phyloP scores from a whole-genome alignment of 83 land plant species.

The Diphasiastrum complanatum region DNA sequence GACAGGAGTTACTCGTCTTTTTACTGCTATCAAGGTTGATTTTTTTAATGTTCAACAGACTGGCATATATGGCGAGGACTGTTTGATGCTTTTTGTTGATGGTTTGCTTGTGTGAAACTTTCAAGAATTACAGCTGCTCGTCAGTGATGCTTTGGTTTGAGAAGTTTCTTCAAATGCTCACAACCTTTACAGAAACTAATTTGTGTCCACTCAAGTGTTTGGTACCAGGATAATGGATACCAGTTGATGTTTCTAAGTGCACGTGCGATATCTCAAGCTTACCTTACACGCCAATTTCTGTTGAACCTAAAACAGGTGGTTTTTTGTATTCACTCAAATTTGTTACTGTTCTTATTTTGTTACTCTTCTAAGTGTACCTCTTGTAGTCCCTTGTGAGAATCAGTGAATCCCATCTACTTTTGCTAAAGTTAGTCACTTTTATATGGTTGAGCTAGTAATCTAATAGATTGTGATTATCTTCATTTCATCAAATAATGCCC shows the following conservation, averaged over 20 bases:
- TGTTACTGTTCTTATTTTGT: too few relatives aligned
- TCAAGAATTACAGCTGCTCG: background rate
- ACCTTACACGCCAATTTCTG: constrained; percentile 81
- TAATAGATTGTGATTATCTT: too few relatives aligned
- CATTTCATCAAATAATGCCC: too few relatives aligned
- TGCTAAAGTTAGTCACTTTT: too few relatives aligned
- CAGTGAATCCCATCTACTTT: too few relatives aligned
- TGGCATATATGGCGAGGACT: too few relatives aligned
- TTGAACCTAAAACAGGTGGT: constrained; percentile 86
- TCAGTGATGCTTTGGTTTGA: background rate
- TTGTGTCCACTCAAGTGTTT: background rate
- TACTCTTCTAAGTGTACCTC: too few relatives aligned
- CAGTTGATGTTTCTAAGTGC: constrained; percentile 93
- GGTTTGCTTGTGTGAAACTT: background rate
- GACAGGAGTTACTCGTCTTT: constrained; percentile 87
- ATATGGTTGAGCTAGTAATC: too few relatives aligned
- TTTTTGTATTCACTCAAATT: too few relatives aligned
- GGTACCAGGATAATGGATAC: constrained; percentile 91
- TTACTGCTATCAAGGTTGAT: constrained; percentile 97
- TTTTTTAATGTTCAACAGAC: too few relatives aligned
- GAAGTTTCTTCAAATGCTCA: background rate
- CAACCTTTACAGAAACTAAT: background rate
- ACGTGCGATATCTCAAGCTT: constrained; percentile 92
- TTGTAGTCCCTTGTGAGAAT: too few relatives aligned
- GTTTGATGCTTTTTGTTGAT: background rate